Percentiles rank a stretch among this genome's conserved stretches.
Evolutionary conservation across 2,329 filamentous ascomycete species (phyloP).

Genomic region (Sphaerulina vaccinii): DNA sequence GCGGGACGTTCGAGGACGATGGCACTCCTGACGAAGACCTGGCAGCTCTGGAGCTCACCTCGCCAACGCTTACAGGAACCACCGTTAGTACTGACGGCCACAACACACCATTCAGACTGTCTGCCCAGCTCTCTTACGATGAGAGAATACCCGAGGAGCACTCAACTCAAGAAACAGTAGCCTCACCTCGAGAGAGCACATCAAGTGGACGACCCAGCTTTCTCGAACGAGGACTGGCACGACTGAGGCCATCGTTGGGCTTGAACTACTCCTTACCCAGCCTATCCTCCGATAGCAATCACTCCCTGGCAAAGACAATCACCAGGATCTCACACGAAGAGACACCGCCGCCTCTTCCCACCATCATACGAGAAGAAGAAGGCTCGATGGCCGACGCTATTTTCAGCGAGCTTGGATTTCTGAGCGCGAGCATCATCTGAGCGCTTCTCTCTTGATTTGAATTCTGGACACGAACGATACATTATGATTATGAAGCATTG

Average conservation of each 20-base stretch:
- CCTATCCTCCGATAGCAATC: conserved; percentile 18
- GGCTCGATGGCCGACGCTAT: conserved; percentile 30
- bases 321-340: neutral
- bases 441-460: neutral
- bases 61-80: conserved; percentile 36
- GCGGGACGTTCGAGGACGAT: conserved; percentile 8
- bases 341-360: conserved; percentile 4
- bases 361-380: conserved; percentile 10
- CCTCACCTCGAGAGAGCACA: neutral
- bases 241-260: conserved; percentile 11
- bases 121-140: conserved; percentile 8
- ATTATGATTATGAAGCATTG: neutral
- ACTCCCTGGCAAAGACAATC: conserved; percentile 22
- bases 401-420: conserved; percentile 35
- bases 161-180: neutral
- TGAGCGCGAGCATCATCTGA: conserved; percentile 28
- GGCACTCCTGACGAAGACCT: conserved; percentile 14
- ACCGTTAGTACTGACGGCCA: conserved; percentile 34
- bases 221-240: conserved; percentile 13
- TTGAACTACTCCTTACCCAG: conserved; percentile 27
- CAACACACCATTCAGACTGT: conserved; percentile 31
- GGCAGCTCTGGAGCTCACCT: conserved; percentile 27
- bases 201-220: conserved; percentile 10
- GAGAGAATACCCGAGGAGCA: neutral
- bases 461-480: neutral